phyloP scores from a whole-genome alignment of 495 filamentous ascomycete genomes.

The Daldinia caldariorum region DNA sequence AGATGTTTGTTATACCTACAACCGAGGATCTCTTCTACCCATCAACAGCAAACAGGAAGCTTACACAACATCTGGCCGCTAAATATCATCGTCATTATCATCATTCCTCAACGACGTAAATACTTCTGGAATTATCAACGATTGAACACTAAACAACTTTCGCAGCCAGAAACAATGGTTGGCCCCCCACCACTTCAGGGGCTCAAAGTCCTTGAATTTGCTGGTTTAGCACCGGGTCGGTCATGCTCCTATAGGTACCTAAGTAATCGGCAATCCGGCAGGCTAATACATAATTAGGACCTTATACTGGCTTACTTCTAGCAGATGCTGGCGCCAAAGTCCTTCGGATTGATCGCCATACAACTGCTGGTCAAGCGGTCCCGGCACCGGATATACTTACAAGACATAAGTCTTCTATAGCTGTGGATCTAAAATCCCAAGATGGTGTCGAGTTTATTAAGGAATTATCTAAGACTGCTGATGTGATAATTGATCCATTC shows the following conservation, averaged over 20 bases:
- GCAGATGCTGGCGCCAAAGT: constrained; percentile 89
- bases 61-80: background rate
- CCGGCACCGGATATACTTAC: constrained; percentile 75
- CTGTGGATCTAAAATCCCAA: constrained; percentile 76
- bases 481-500: constrained; percentile 92
- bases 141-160: background rate
- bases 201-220: constrained; percentile 87
- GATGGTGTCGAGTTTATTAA: constrained; percentile 71
- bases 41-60: background rate
- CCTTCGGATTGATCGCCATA: constrained; percentile 82
- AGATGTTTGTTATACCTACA: background rate
- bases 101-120: background rate
- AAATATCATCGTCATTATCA: background rate
- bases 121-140: background rate
- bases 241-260: background rate
- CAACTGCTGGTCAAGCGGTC: constrained; percentile 37
- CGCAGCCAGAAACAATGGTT: constrained; percentile 49
- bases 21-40: background rate
- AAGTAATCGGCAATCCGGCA: background rate
- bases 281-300: constrained; percentile 61
- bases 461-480: constrained; percentile 67
- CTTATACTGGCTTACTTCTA: constrained; percentile 88
- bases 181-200: constrained; percentile 72
- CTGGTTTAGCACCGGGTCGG: constrained; percentile 86
- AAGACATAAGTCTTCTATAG: constrained; percentile 80